phyloP scores from a whole-genome alignment of 1,139 yeast genomes.

The Kodamaea suecica region DNA sequence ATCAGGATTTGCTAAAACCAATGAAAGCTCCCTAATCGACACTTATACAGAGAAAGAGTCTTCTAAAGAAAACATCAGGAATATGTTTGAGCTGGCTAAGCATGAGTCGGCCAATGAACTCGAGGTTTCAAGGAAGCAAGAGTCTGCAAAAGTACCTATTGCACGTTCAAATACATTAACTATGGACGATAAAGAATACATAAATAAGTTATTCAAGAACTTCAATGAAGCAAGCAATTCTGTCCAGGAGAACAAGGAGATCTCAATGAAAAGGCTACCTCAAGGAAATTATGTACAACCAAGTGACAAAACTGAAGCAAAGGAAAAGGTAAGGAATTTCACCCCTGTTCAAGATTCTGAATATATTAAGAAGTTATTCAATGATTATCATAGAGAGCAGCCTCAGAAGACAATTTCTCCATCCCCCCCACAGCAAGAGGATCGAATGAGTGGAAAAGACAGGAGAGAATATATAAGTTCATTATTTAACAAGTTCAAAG shows the following conservation, averaged over 20 bases:
- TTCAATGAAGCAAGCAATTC: no score
- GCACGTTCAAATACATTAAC: constrained; percentile 3
- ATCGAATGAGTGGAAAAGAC: no score
- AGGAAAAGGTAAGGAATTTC: neutral
- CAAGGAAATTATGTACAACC: no score
- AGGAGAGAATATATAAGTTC: no score
- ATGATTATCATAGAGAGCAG: constrained; percentile 7
- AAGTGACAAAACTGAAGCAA: no score
- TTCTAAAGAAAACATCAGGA: constrained; percentile 14
- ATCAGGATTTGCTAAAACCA: constrained; percentile 49
- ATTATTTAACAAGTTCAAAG: no score
- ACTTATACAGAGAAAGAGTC: neutral
- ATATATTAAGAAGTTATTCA: constrained; percentile 11
- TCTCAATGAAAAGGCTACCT: no score
- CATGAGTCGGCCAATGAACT: neutral
- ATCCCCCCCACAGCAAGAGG: no score
- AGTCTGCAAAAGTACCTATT: neutral
- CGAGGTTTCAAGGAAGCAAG: neutral
- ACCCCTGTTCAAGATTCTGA: constrained; percentile 2
- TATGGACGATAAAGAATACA: constrained; percentile 16
- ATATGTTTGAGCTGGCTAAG: constrained; percentile 22
- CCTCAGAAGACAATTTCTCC: constrained; percentile 2
- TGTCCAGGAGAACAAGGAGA: constrained; percentile 1
- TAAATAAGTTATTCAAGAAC: constrained; percentile 18
- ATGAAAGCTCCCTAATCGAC: constrained; percentile 45